phyloP scores from a whole-genome alignment of 305 asterid genomes.

The Fraxinus dipetala region DNA sequence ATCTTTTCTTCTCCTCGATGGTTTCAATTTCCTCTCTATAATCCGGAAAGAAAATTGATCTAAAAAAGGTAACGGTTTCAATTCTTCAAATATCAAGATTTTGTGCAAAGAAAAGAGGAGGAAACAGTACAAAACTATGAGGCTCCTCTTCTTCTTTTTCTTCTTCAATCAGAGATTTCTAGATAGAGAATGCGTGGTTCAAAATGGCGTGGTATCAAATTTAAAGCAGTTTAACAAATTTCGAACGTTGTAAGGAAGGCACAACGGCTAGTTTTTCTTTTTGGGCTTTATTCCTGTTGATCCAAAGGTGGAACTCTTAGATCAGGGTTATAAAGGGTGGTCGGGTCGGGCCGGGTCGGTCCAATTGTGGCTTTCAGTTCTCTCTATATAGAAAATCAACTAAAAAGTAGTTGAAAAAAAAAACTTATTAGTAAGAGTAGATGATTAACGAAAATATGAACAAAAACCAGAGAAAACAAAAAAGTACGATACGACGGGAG shows the following conservation, averaged over 20 bases:
- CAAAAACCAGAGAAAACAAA: not conserved
- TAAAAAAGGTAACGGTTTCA: not conserved
- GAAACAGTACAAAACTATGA: not conserved
- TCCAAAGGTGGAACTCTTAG: not conserved
- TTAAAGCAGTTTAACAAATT: slow-evolving; percentile 26
- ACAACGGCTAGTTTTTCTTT: slow-evolving; percentile 36
- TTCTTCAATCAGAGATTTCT: not conserved
- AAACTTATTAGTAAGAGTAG: not conserved
- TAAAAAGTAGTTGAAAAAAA: not conserved
- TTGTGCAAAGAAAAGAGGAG: slow-evolving; percentile 24
- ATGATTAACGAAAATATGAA: not conserved
- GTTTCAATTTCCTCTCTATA: not conserved
- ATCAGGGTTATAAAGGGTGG: too few species aligned
- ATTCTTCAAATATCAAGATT: slow-evolving; percentile 24
- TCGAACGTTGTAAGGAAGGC: slow-evolving; percentile 32
- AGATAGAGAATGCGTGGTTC: slow-evolving; percentile 1
- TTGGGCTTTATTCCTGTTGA: not conserved
- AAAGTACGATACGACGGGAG: not conserved
- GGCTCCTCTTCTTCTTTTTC: slow-evolving; percentile 21
- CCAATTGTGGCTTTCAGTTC: not conserved
- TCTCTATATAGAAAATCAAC: not conserved
- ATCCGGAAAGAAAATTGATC: not conserved
- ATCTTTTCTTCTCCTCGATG: slow-evolving; percentile 23
- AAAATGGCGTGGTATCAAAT: not conserved
- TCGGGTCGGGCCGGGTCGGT: not conserved